Evolutionary conservation across 148 eudicot genomes (phyloP).

Genomic region (Oxyria digyna): DNA sequence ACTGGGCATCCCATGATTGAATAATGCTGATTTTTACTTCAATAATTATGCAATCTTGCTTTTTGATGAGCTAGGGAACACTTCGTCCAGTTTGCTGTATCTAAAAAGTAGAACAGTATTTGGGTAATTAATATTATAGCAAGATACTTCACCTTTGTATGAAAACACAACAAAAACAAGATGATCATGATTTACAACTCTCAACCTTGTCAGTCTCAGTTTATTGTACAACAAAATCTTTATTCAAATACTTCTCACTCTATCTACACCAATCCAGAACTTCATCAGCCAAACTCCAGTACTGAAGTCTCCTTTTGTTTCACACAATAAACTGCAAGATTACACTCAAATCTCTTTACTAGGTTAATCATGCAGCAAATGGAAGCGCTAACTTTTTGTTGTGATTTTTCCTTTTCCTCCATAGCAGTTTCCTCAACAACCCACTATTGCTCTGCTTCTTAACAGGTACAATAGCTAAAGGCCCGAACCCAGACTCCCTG

Average conservation of each 20-base stretch:
- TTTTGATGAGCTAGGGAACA: not conserved
- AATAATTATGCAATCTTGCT: not conserved
- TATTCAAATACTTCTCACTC: not conserved
- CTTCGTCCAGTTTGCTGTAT: not conserved
- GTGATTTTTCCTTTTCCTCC: conserved; percentile 28
- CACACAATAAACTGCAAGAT: not conserved
- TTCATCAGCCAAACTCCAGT: too few species aligned
- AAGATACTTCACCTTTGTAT: not conserved
- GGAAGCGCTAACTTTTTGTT: conserved; percentile 10
- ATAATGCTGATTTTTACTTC: conserved; percentile 2
- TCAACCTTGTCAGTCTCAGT: not conserved
- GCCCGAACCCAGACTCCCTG: conserved; percentile 13
- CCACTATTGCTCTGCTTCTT: conserved; percentile 38
- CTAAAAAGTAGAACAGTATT: not conserved
- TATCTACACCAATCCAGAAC: conserved; percentile 1
- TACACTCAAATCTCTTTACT: not conserved
- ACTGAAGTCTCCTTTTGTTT: not conserved
- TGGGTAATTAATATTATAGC: too few species aligned
- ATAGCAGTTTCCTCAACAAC: conserved; percentile 42
- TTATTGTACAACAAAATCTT: not conserved
- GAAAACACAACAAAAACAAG: not conserved
- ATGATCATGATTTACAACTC: not conserved
- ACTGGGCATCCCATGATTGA: not conserved
- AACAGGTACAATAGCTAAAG: conserved; percentile 45
- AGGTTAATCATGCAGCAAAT: conserved; percentile 12